phyloP scores from a whole-genome alignment of 192 early-diverging fungal species.

The Linnemannia schmuckeri region DNA sequence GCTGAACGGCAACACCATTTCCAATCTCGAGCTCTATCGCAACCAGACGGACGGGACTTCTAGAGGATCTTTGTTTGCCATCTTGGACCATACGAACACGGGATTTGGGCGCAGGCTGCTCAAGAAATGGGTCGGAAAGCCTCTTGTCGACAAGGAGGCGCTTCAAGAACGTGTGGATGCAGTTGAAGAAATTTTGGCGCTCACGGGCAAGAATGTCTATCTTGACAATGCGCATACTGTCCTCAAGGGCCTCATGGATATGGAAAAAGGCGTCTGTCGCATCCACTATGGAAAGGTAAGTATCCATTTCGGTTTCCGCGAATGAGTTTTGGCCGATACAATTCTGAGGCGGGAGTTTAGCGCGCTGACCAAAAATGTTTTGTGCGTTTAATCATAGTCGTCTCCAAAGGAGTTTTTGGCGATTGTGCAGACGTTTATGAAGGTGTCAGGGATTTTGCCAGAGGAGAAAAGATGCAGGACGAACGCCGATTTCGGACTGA shows the following conservation, averaged over 20 bases:
- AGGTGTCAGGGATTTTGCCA: slow-evolving; percentile 49
- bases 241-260: slow-evolving; percentile 69
- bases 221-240: slow-evolving; percentile 51
- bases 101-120: slow-evolving; percentile 75
- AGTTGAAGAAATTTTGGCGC: slow-evolving; percentile 68
- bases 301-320: too few relatives aligned
- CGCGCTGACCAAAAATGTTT: background rate
- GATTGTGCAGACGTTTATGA: slow-evolving; percentile 63
- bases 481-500: slow-evolving; percentile 24
- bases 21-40: slow-evolving; percentile 74
- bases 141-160: slow-evolving; percentile 66
- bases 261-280: slow-evolving; percentile 75
- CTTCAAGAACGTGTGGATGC: slow-evolving; percentile 71
- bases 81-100: slow-evolving; percentile 77
- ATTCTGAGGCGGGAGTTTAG: background rate
- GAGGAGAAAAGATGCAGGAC: background rate
- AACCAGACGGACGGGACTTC: slow-evolving; percentile 62
- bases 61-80: slow-evolving; percentile 66
- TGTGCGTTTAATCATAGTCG: slow-evolving; percentile 44
- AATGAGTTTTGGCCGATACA: background rate
- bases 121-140: slow-evolving; percentile 77
- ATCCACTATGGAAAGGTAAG: slow-evolving; percentile 73
- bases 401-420: slow-evolving; percentile 72
- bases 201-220: slow-evolving; percentile 28
- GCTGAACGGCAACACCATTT: slow-evolving; percentile 75